Conservation (phyloP, 306 rosid genomes). For the Neltuma alba region DNA sequence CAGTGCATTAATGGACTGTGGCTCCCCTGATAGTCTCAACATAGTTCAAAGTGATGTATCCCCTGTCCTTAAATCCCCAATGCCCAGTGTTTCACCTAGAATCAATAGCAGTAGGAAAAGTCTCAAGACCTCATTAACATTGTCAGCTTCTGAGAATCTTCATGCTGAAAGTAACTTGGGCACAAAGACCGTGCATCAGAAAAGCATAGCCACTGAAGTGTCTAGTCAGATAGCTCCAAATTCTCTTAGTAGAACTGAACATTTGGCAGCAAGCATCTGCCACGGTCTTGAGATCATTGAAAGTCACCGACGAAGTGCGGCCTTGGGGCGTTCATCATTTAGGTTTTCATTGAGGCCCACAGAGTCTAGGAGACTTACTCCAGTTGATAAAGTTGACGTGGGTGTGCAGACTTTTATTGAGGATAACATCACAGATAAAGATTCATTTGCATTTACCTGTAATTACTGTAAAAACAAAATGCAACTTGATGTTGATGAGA, state of each 20-base stretch:
- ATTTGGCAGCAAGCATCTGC: conserved; percentile 90
- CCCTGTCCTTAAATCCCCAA: conserved; percentile 75
- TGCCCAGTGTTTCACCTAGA: conserved; percentile 89
- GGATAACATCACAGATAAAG: conserved; percentile 51
- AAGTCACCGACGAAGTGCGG: conserved; percentile 64
- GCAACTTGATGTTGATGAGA: conserved; percentile 58
- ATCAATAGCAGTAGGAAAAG: conserved; percentile 86
- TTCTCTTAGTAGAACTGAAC: conserved; percentile 58
- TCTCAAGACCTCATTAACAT: conserved; percentile 72
- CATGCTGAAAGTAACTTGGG: conserved; percentile 44
- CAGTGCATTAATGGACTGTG: conserved; percentile 46
- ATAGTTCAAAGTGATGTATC: conserved; percentile 56
- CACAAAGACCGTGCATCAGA: conserved; percentile 35
- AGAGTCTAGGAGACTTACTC: conserved; percentile 57
- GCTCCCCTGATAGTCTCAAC: conserved; percentile 60
- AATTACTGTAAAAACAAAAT: conserved; percentile 65
- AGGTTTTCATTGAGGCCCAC: conserved; percentile 75
- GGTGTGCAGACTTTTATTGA: conserved; percentile 75
- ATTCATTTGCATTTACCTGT: conserved; percentile 57
- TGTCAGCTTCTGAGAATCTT: conserved; percentile 75
- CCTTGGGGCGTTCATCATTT: conserved; percentile 69
- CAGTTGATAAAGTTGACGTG: conserved; percentile 63
- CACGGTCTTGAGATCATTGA: conserved; percentile 90
- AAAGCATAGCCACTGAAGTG: conserved; percentile 44
- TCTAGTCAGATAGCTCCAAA: conserved; percentile 55